Base-by-base conservation (phyloP, 305 asterid genomes). In the Solanum hybrid region DNA sequence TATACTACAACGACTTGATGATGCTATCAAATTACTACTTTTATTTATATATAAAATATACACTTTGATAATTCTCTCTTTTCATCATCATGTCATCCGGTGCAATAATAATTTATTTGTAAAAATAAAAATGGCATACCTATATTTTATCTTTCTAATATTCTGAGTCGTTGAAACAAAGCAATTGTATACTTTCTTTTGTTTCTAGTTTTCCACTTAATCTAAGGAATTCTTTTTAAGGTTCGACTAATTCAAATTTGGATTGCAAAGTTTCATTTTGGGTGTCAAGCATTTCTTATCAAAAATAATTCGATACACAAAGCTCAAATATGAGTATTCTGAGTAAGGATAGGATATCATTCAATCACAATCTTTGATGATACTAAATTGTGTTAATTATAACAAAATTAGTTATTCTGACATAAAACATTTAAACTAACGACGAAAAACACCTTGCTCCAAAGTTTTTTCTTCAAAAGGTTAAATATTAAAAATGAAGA, bases 1-100 rank as follows among this genome's bases (percentile, higher is more conserved):
- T 91, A 91, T 93, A 93, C 92, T 93, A 91, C 93, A 91, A 93
- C 92, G 92, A 93, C 93, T 26, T 61, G 73, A 32, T 33, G 8
- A 6, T 51, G 1, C 9, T 57, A 15, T 6, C 10, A 51, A 0
- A 51, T 0, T 17, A 15, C 22, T 51, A 5, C 8, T 14, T 45
- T 14, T 0, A 4, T 0, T 51, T 2, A 0, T 0, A 5, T 5
- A 14, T 45, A 14, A 14, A 14, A 39, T 39, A 11, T 39, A 39
- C 15, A 39, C 51, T 39, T 11, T 6, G 8, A 51, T 2, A 15
- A 15, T 17, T 57, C 4, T 57, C n/a, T 17, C 68, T 17, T 17
- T 57, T 15, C n/a, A 57, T 57, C n/a, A 6, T 51, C 0, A 51
- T 51, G 9, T 45, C 61, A 45, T 14, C 2, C 3, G 22, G 22